A percentile compares a stretch with the other conserved stretches of the same genome.
Conservation (phyloP, 192 early-diverging fungal genomes). For the Geosiphon pyriformis region DNA sequence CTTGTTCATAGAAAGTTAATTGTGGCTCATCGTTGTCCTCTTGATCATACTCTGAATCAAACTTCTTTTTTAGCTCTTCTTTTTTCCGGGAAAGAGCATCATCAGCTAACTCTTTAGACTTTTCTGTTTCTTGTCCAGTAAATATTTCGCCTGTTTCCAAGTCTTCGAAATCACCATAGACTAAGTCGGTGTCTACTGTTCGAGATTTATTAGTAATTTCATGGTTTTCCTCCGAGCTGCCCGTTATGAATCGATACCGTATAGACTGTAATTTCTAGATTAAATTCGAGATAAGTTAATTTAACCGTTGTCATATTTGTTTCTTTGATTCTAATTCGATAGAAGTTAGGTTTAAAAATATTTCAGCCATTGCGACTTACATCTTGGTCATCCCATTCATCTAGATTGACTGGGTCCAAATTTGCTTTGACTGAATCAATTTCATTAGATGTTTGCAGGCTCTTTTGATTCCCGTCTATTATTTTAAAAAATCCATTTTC, state of each 20-base stretch:
- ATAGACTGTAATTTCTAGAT: conserved; percentile 59
- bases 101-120: conserved; percentile 52
- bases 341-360: too few relatives aligned
- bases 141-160: conserved; percentile 60
- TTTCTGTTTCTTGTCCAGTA: conserved; percentile 34
- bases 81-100: conserved; percentile 75
- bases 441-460: conserved; percentile 27
- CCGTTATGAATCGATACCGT: conserved; percentile 74
- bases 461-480: conserved; percentile 31
- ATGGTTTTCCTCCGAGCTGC: conserved; percentile 38
- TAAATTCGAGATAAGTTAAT: too few relatives aligned
- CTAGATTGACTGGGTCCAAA: conserved; percentile 50
- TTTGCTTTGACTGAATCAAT: conserved; percentile 73
- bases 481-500: conserved; percentile 61
- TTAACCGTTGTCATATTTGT: too few relatives aligned
- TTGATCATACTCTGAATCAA: conserved; percentile 87
- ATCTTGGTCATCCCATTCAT: conserved; percentile 63
- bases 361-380: too few relatives aligned
- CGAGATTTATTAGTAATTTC: conserved; percentile 36
- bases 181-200: conserved; percentile 54
- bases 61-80: conserved; percentile 88
- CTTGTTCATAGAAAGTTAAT: conserved; percentile 80
- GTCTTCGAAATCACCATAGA: conserved; percentile 74
- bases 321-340: too few relatives aligned
- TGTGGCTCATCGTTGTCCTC: conserved; percentile 53